Conservation (phyloP, 371 early-diverging fungal species). For the Rhizopus arrhizus region DNA sequence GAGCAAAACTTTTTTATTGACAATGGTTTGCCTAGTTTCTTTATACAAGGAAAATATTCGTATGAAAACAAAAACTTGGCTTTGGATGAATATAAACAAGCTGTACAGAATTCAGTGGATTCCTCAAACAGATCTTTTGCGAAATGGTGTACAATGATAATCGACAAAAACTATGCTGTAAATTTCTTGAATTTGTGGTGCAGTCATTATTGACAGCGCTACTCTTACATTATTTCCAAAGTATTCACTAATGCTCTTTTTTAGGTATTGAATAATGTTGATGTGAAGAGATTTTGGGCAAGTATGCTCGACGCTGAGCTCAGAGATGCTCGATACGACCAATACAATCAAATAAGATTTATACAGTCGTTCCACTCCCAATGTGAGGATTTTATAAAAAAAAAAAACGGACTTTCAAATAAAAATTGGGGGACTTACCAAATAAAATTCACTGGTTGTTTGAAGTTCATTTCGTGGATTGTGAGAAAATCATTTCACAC, state of each 20-base stretch:
- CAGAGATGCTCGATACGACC: conserved; percentile 5
- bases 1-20: conserved; percentile 9
- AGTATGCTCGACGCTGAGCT: conserved; percentile 12
- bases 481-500: too few relatives aligned
- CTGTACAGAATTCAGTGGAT: conserved; percentile 11
- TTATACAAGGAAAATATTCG: conserved; percentile 15
- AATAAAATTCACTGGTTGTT: too few relatives aligned
- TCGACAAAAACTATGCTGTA: conserved; percentile 13
- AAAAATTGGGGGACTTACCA: too few relatives aligned
- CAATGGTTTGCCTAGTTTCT: conserved; percentile 11
- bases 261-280: conserved; percentile 14
- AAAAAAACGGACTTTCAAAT: too few relatives aligned
- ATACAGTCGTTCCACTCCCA: too few relatives aligned
- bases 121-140: conserved; percentile 13
- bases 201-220: conserved; percentile 1
- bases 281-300: conserved; percentile 16
- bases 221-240: conserved; percentile 1
- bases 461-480: too few relatives aligned
- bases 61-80: conserved; percentile 8
- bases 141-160: conserved; percentile 11
- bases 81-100: conserved; percentile 10
- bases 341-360: conserved; percentile 11
- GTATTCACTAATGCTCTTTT: conserved; percentile 17
- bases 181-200: conserved; percentile 14
- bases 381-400: too few relatives aligned